Percentiles rank a stretch among this genome's conserved stretches.
Conservation (phyloP, 768 basidiomycete species). For the Suillus ampliporus region DNA sequence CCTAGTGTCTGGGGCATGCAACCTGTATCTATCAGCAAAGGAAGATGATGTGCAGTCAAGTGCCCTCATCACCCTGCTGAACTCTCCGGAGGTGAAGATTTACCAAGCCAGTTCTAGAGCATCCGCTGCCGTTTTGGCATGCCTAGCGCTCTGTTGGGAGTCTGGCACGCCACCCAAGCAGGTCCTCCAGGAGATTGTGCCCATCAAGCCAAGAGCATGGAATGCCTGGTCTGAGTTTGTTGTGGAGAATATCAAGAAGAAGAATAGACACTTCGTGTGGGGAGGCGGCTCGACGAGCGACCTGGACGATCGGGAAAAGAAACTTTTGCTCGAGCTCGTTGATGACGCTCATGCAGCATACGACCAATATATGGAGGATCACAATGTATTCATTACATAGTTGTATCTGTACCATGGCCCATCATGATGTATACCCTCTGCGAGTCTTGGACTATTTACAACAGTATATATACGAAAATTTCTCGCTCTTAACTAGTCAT, state of each 20-base stretch:
- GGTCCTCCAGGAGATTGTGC: background rate
- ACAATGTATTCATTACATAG: background rate
- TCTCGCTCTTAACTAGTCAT: background rate
- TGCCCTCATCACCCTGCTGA: conserved; percentile 7
- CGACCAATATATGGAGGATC: background rate
- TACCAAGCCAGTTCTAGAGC: conserved; percentile 2
- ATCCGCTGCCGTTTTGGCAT: conserved; percentile 4
- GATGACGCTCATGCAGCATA: conserved; percentile 6
- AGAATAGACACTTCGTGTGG: background rate
- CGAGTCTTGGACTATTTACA: background rate
- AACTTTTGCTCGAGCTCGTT: background rate
- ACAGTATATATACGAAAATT: no score
- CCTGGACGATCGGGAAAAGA: background rate
- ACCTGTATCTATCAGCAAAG: conserved; percentile 27
- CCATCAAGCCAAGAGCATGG: background rate
- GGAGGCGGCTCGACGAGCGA: no score
- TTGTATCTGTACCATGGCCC: background rate
- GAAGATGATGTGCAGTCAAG: conserved; percentile 1
- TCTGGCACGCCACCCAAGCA: background rate
- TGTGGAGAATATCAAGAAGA: background rate
- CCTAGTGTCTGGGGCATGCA: conserved; percentile 39
- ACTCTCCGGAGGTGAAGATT: conserved; percentile 6
- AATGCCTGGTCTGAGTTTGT: background rate
- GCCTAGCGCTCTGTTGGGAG: conserved; percentile 6
- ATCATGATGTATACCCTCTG: no score